Evolutionary conservation across 2,329 filamentous ascomycete genomes (phyloP).

Genomic region (Orbilia oligospora): DNA sequence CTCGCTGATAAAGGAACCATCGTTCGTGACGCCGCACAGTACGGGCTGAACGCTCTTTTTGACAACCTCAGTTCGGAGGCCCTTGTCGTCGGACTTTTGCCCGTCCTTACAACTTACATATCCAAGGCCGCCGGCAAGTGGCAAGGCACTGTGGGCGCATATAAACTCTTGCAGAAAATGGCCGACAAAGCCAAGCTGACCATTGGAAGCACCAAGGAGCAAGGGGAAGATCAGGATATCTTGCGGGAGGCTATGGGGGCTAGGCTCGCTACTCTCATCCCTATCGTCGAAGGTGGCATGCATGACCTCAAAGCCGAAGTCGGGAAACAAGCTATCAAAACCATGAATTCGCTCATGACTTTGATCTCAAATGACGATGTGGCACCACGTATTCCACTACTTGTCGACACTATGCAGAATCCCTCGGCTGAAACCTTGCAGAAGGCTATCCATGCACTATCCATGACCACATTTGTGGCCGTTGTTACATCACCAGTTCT

Average conservation of each 20-base stretch:
- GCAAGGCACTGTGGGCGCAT: slow-evolving; percentile 93
- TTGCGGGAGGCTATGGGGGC: slow-evolving; percentile 69
- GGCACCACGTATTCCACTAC: slow-evolving; percentile 87
- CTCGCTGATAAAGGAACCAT: slow-evolving; percentile 90
- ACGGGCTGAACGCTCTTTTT: slow-evolving; percentile 92
- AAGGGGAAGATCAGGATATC: slow-evolving; percentile 77
- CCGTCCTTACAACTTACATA: slow-evolving; percentile 81
- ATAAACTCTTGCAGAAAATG: slow-evolving; percentile 89
- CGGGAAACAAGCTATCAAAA: slow-evolving; percentile 88
- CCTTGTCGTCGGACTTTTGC: slow-evolving; percentile 84
- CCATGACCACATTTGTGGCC: slow-evolving; percentile 98
- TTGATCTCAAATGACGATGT: slow-evolving; percentile 98
- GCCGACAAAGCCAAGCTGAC: slow-evolving; percentile 80
- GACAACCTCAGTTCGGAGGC: slow-evolving; percentile 83
- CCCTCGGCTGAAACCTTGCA: slow-evolving; percentile 89
- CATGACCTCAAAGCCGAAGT: slow-evolving; percentile 94
- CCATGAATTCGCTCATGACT: slow-evolving; percentile 90
- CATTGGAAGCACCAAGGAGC: slow-evolving; percentile 35
- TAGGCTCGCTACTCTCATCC: slow-evolving; percentile 76
- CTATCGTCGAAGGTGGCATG: slow-evolving; percentile 92
- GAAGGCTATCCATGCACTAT: slow-evolving; percentile 96
- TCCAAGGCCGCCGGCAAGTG: slow-evolving; percentile 90
- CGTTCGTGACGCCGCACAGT: slow-evolving; percentile 91
- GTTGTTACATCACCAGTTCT: slow-evolving; percentile 95
- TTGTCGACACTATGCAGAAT: slow-evolving; percentile 95